Percentiles rank a stretch among this genome's conserved stretches.
Evolutionary conservation across 345 rosid species (phyloP).

Genomic region (Salix dunnii): DNA sequence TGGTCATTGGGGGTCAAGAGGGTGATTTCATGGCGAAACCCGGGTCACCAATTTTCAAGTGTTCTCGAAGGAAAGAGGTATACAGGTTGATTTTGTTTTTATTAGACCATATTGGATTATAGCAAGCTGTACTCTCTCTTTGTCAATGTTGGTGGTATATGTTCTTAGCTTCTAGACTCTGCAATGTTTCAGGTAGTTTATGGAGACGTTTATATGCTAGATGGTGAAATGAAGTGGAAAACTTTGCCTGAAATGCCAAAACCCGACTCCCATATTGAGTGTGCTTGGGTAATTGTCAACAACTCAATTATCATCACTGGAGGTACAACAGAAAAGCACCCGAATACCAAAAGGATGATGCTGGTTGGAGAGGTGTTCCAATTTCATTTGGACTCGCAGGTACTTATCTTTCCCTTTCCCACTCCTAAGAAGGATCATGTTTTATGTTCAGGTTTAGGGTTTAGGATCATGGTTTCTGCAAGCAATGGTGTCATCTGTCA

Average conservation of each 20-base stretch:
- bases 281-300: constrained; percentile 70
- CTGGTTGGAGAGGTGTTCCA: constrained; percentile 77
- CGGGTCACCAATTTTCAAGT: constrained; percentile 75
- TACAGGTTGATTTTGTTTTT: neutral
- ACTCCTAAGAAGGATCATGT: neutral
- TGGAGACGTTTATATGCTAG: constrained; percentile 78
- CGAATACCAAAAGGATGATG: constrained; percentile 66
- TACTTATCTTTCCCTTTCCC: constrained; percentile 13
- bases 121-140: neutral
- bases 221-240: constrained; percentile 69
- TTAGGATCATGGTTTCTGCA: too few species aligned
- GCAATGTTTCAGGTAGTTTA: constrained; percentile 53
- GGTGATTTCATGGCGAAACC: constrained; percentile 92
- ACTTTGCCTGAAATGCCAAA: constrained; percentile 70
- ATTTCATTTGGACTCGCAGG: constrained; percentile 60
- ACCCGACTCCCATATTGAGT: constrained; percentile 79
- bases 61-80: constrained; percentile 85
- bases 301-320: constrained; percentile 69
- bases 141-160: neutral
- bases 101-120: neutral
- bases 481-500: neutral
- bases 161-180: neutral
- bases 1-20: constrained; percentile 82
- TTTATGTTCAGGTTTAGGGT: neutral
- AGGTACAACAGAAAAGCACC: constrained; percentile 84